phyloP scores from a whole-genome alignment of 1,284 basidiomycete species.

The Sphaerobolus stellatus region DNA sequence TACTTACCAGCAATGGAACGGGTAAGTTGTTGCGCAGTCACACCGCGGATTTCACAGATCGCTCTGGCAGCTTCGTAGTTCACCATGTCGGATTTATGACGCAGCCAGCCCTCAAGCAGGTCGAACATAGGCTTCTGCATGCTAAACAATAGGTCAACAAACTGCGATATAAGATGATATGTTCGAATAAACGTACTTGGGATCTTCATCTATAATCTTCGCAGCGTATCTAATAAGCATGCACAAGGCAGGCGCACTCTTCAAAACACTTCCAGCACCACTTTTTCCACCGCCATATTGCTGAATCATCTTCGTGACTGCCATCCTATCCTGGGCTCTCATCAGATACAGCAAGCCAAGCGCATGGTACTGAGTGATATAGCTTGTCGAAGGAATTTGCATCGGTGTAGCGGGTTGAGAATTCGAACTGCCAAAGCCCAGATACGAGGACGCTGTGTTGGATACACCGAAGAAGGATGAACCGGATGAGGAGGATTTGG shows the following conservation, averaged over 20 bases:
- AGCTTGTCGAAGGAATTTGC: slow-evolving; percentile 82
- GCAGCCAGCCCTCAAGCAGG: slow-evolving; percentile 90
- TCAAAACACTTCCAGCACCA: slow-evolving; percentile 77
- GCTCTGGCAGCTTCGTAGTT: slow-evolving; percentile 98
- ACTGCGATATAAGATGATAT: slow-evolving; percentile 8
- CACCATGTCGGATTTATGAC: slow-evolving; percentile 99
- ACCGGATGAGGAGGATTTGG: slow-evolving; percentile 75
- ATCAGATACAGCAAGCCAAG: slow-evolving; percentile 94
- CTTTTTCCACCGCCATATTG: slow-evolving; percentile 90
- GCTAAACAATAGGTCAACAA: slow-evolving; percentile 40
- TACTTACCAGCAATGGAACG: slow-evolving; percentile 82
- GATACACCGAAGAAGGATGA: slow-evolving; percentile 56
- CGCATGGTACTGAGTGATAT: slow-evolving; percentile 97
- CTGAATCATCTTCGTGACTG: slow-evolving; percentile 98
- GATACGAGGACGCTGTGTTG: slow-evolving; percentile 56
- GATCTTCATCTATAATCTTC: slow-evolving; percentile 98
- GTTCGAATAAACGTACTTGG: slow-evolving; percentile 65
- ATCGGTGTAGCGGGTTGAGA: slow-evolving; percentile 62
- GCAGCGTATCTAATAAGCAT: slow-evolving; percentile 98
- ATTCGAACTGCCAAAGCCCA: slow-evolving; percentile 66
- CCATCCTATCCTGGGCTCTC: slow-evolving; percentile 97
- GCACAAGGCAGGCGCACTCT: slow-evolving; percentile 98
- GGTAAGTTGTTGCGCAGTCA: slow-evolving; percentile 75
- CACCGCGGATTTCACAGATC: slow-evolving; percentile 93
- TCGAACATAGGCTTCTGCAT: slow-evolving; percentile 92